Conservation (phyloP, 129 eudicot species). For the Artemisia annua region DNA sequence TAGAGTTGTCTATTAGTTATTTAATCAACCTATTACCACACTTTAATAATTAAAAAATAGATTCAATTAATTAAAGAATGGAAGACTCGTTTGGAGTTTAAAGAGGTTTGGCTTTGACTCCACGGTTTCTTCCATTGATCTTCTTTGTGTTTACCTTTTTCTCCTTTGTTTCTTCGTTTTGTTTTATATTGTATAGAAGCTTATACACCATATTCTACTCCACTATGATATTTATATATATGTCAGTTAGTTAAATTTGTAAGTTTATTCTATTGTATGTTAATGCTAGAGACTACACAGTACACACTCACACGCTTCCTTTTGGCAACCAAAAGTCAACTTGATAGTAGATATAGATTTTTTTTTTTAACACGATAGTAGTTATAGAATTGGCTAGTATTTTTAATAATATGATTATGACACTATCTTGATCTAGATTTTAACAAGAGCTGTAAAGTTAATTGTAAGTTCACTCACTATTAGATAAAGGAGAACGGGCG, state of each 20-base stretch:
- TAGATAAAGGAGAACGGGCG: no score
- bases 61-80: constrained; percentile 22
- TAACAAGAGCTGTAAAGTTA: no score
- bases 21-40: no score
- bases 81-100: constrained; percentile 35
- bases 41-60: neutral
- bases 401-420: no score
- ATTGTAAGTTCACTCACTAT: no score
- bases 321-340: no score
- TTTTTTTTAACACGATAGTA: no score
- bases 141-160: constrained; percentile 43
- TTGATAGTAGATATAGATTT: no score
- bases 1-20: no score
- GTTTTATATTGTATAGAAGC: constrained; percentile 30
- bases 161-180: constrained; percentile 47
- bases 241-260: neutral
- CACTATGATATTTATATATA: constrained; percentile 11
- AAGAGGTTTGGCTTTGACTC: constrained; percentile 41
- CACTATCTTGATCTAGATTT: no score
- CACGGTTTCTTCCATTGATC: constrained; percentile 42
- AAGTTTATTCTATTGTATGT: neutral
- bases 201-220: constrained; percentile 26
- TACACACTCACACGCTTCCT: no score
- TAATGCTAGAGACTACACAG: neutral
- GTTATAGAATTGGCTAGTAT: no score